Evolutionary conservation across 805 yeast genomes (phyloP), one percentile per base, ranked within the genome.

Genomic region (Lachancea waltii): DNA sequence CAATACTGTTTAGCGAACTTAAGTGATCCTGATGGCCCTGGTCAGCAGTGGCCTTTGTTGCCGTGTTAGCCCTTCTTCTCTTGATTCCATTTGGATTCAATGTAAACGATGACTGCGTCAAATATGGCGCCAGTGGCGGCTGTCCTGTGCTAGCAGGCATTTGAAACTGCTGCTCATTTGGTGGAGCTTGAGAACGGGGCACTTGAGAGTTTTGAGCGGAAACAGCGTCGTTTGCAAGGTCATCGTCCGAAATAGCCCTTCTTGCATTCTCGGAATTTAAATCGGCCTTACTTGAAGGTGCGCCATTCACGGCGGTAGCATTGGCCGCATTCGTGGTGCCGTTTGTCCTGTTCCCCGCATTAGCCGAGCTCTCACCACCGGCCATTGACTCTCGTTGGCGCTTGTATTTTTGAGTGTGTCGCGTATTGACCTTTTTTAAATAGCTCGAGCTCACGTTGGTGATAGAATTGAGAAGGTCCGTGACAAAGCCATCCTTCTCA

Each of bases 21-120:
- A 26, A 11, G 25, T 30, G 24, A 13, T 36, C 40, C 8, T 15
- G 31, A 36, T 36, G 25, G 10, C 13, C 13, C 18, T 22, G 35
- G 15, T 10, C 18, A 4, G 30, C 5, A 4, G 26, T 20, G 9
- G 30, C 26, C 4, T 26, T 37, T 7, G 41, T 14, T 7, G 36
- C 17, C n/a, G 35, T 32, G 15, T 32, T 33, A 11, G 34, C 42
- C 31, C 43, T 50, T 7, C 63, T 45, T 30, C 50, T 50, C 38
- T 58, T 59, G 14, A 59, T 53, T 3, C 60, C 62, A 27, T 56
- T 54, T 2, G 64, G 63, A 42, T 59, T 55, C 37, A 59, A 33
- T 8, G 53, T 51, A 30, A 59, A 59, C 3, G 41, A 32, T 19
- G 26, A 36, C 23, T 37, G 31, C 9, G 36, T 32, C 20, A 37